phyloP scores from a whole-genome alignment of 345 rosid species.

The Pseudoturritis turrita region DNA sequence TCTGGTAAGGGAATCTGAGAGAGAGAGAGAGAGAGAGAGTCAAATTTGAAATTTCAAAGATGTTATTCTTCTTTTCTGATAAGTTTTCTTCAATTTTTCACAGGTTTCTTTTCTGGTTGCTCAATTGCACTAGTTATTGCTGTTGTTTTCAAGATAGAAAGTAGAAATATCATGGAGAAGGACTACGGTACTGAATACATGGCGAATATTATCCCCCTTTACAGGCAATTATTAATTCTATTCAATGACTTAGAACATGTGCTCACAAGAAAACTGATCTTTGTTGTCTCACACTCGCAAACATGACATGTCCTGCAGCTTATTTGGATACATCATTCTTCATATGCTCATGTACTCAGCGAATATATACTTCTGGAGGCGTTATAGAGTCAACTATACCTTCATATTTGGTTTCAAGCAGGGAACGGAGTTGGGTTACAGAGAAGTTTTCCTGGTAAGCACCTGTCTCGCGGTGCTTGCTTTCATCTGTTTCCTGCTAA shows the following conservation, averaged over 20 bases:
- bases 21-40: not conserved
- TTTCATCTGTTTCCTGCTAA: slow-evolving; percentile 49
- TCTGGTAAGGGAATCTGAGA: slow-evolving; percentile 38
- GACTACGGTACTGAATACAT: slow-evolving; percentile 45
- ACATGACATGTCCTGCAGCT: slow-evolving; percentile 44
- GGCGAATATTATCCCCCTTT: slow-evolving; percentile 68
- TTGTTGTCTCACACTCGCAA: not conserved
- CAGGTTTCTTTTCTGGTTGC: slow-evolving; percentile 71
- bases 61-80: not conserved
- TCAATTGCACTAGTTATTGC: slow-evolving; percentile 51
- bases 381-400: slow-evolving; percentile 56
- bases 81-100: not conserved
- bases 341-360: slow-evolving; percentile 61
- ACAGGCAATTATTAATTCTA: slow-evolving; percentile 43
- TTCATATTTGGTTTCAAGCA: slow-evolving; percentile 70
- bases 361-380: slow-evolving; percentile 67
- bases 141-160: slow-evolving; percentile 48
- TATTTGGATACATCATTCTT: slow-evolving; percentile 54
- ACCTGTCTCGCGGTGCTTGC: slow-evolving; percentile 58
- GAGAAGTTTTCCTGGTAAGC: slow-evolving; percentile 62
- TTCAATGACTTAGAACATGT: not conserved
- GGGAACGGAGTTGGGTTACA: slow-evolving; percentile 60
- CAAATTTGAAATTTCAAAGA: not conserved
- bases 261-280: not conserved
- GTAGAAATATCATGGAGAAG: slow-evolving; percentile 42